Base-by-base conservation (phyloP, 129 eudicot genomes). In the Saposhnikovia divaricata region DNA sequence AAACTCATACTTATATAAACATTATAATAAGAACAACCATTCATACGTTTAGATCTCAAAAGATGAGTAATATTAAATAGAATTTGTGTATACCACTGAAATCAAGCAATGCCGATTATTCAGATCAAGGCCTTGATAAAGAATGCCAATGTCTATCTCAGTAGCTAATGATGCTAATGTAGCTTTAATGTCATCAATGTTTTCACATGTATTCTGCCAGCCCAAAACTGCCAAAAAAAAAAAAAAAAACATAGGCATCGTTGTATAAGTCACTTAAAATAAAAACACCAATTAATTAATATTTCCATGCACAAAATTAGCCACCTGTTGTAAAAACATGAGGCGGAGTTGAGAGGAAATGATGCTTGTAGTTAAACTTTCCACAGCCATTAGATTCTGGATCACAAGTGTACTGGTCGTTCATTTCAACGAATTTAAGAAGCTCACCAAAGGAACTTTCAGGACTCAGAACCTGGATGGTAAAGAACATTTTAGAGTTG, bases 351-450 rank as follows among this genome's bases (percentile, higher is more conserved):
- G 96, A 94, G 48, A 94, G 96, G 45, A 94, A 80, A 82, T 91
- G 97, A 84, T 94, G 98, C 72, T 91, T 94, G 82, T 90, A 88
- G 85, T 94, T 91, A 28, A 82, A 90, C 83, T 90, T 88, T 81
- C 96, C 98, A 81, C 98, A 94, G 39, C 98, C 98, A 81, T 93
- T 89, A 70, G 84, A 90, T 50, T 94, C 98, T 14, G 88, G 88
- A 81, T 94, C 98, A 87, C 98, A 94, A 53, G 97, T 90, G 87
- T 91, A 84, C 84, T 91, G 97, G 80, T 94, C 93, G 78, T 91
- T 94, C 93, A 88, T 94, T 83, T 94, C 98, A 66, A 94, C 92
- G 40, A 80, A 77, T 79, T 91, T 94, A 43, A 94, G 82, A 69
- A 94, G 88, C 92, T 90, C 96, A 37, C 89, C 98, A 48, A 94